phyloP scores from a whole-genome alignment of 805 yeast genomes.

The Lipomyces kockii region DNA sequence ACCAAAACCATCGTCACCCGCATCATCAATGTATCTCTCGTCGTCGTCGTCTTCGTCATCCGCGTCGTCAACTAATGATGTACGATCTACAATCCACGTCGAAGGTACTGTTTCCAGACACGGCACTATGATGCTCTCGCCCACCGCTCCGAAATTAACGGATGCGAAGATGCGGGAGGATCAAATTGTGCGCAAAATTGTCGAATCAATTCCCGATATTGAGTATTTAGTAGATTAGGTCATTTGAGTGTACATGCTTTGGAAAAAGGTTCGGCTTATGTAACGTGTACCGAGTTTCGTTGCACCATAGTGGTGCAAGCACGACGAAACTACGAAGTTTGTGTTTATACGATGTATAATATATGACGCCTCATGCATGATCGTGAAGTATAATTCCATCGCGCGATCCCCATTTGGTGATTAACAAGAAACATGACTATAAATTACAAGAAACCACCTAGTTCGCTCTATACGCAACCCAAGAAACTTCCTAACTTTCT shows the following conservation, averaged over 20 bases:
- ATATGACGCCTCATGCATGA: not conserved
- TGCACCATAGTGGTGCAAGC: too few species aligned
- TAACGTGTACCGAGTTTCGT: too few species aligned
- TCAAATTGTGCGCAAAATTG: slow-evolving; percentile 33
- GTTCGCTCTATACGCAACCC: not conserved
- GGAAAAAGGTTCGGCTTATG: not conserved
- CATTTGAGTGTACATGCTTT: not conserved
- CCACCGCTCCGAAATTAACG: slow-evolving; percentile 33
- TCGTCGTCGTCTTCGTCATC: slow-evolving; percentile 28
- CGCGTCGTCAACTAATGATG: slow-evolving; percentile 9
- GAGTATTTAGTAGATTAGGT: slow-evolving; percentile 16
- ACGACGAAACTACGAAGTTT: too few species aligned
- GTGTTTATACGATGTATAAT: too few species aligned
- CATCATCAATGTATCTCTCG: slow-evolving; percentile 17
- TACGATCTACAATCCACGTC: slow-evolving; percentile 5
- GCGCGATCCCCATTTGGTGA: not conserved
- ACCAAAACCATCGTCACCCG: slow-evolving; percentile 29
- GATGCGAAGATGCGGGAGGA: slow-evolving; percentile 37
- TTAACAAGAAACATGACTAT: not conserved
- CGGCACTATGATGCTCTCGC: slow-evolving; percentile 29
- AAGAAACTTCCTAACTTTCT: not conserved
- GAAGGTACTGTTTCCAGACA: not conserved
- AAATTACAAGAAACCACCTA: not conserved
- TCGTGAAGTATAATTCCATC: not conserved
- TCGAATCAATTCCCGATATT: slow-evolving; percentile 31